Evolutionary conservation across 1,139 yeast genomes (phyloP).

Genomic region (Taphrina confusa): DNA sequence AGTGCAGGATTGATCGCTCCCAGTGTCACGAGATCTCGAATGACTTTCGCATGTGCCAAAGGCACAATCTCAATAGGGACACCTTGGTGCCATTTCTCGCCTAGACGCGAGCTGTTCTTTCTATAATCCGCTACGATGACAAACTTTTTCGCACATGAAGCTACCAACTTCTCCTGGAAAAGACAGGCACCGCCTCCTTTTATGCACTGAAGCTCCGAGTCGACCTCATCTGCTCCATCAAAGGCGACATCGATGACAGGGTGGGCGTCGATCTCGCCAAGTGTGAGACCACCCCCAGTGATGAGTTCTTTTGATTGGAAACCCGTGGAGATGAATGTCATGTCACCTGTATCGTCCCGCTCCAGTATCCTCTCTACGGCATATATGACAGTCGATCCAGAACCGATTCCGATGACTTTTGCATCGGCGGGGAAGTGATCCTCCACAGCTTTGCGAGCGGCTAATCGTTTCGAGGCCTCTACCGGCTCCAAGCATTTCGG

Average conservation of each 20-base stretch:
- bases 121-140: conserved; percentile 91
- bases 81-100: conserved; percentile 83
- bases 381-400: conserved; percentile 94
- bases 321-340: conserved; percentile 88
- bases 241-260: conserved; percentile 79
- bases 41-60: conserved; percentile 75
- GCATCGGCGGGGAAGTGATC: conserved; percentile 73
- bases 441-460: conserved; percentile 92
- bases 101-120: conserved; percentile 68
- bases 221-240: conserved; percentile 99
- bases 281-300: conserved; percentile 70
- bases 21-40: conserved; percentile 58
- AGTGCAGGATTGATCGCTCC: conserved; percentile 69
- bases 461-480: conserved; percentile 74
- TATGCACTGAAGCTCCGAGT: conserved; percentile 72
- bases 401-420: conserved; percentile 86
- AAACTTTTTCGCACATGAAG: conserved; percentile 72
- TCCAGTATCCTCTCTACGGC: conserved; percentile 94
- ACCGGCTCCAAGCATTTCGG: conserved; percentile 41
- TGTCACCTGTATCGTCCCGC: conserved; percentile 52
- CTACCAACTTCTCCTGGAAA: conserved; percentile 94
- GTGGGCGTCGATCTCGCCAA: conserved; percentile 81
- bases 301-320: conserved; percentile 90
- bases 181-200: conserved; percentile 99
- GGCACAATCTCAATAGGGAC: conserved; percentile 96